Base-by-base conservation (phyloP, 306 rosid species). In the Medicago arabica region DNA sequence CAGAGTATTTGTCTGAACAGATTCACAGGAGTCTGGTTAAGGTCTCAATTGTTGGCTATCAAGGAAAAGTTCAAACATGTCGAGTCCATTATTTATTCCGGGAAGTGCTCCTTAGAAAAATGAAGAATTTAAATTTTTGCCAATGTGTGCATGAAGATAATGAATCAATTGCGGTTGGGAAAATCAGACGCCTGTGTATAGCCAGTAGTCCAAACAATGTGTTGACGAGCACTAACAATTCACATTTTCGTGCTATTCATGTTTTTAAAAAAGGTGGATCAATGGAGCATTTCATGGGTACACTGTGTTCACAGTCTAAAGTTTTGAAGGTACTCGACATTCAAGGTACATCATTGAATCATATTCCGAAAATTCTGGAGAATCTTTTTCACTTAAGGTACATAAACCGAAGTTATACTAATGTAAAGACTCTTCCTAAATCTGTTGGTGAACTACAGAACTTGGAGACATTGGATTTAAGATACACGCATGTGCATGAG, bases 391-490 rank as follows among this genome's bases (percentile, higher is more conserved):
- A 60, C 41, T 28, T 60, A 1, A 60, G 43, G 41, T 28, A 28
- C 43, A 0, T 28, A 14, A 60, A 34, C 19, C 67, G 31, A 28
- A 28, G 41, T 10, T 5, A 14, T 28, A 60, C 67, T 6, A 60
- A 60, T 6, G 67, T 60, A 31, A 12, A 60, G 43, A 2, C 8
- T 60, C 19, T 60, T 6, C 67, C 67, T 60, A 31, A 60, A 60
- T 28, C 67, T 60, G 11, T 60, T 60, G 67, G 67, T 60, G 19
- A 60, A 11, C 43, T 60, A 14, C 43, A 60, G 0, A 28, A 60
- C 19, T 60, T 60, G 14, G 67, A 60, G 67, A 60, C 67, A 13
- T 28, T 60, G 19, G 67, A 60, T 34, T 28, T 60, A 34, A 60
- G 67, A 60, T 11, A 31, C 14, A 60, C 43, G 7, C 41, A 31